These are phyloP conservation scores for Tripterygium wilfordii DNA, from an alignment of 177 flowering plant species.

Conservation along the genomic window DNA sequence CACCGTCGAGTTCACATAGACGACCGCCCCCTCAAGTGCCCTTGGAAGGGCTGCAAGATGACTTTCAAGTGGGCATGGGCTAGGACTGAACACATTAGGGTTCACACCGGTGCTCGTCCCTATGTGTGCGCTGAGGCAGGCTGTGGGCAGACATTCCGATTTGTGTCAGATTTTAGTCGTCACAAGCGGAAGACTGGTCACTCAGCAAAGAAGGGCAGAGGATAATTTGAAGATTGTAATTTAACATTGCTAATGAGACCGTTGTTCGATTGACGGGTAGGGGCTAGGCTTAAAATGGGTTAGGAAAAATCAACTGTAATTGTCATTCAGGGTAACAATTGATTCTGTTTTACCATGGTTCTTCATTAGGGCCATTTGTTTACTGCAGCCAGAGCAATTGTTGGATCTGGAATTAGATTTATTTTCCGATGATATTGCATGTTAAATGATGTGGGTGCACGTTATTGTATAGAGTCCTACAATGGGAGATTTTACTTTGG, in stretches of 20 bases:
- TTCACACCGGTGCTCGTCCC: slow-evolving; percentile 98
- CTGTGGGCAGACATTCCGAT: slow-evolving; percentile 95
- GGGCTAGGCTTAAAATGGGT: slow-evolving; percentile 21
- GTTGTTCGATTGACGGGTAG: slow-evolving; percentile 23
- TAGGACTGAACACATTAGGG: slow-evolving; percentile 92
- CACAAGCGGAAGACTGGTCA: slow-evolving; percentile 99
- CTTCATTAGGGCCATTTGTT: slow-evolving; percentile 32
- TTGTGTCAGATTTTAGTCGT: slow-evolving; percentile 97
- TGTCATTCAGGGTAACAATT: slow-evolving; percentile 16
- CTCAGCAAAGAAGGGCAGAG: slow-evolving; percentile 41
- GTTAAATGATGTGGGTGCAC: slow-evolving; percentile 2
- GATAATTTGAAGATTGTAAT: slow-evolving; percentile 15
- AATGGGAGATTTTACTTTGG: too few species aligned
- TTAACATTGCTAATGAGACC: slow-evolving; percentile 24
- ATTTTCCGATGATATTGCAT: neutral
- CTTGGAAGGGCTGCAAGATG: slow-evolving; percentile 99
- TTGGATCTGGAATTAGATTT: slow-evolving; percentile 12
- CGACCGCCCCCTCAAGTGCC: slow-evolving; percentile 92
- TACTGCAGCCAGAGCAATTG: slow-evolving; percentile 18
- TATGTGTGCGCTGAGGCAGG: slow-evolving; percentile 75
- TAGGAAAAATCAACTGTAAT: slow-evolving; percentile 26
- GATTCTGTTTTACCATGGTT: slow-evolving; percentile 25
- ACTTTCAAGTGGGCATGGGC: slow-evolving; percentile 99
- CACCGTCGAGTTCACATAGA: slow-evolving; percentile 93
- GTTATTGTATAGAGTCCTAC: too few species aligned